phyloP scores from a whole-genome alignment of 768 basidiomycete genomes.

The Auriscalpium orientale region DNA sequence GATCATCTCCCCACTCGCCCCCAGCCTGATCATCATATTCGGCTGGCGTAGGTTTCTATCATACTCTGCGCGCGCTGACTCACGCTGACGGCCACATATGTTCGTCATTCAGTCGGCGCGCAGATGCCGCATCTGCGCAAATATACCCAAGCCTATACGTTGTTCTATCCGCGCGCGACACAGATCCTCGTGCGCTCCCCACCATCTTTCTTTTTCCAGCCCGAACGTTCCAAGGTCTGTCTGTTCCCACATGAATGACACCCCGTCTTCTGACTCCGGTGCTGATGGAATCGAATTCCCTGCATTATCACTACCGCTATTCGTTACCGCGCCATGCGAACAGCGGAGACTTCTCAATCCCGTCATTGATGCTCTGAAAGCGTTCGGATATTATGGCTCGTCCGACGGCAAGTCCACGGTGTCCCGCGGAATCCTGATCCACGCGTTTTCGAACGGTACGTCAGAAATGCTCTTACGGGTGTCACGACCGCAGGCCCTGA shows the following conservation, averaged over 20 bases:
- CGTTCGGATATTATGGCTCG: background rate
- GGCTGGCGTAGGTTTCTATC: slow-evolving; percentile 15
- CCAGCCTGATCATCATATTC: slow-evolving; percentile 12
- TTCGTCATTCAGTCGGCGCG: slow-evolving; percentile 8
- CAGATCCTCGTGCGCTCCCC: slow-evolving; percentile 7
- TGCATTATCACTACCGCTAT: background rate
- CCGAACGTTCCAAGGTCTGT: background rate
- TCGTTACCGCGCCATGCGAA: background rate
- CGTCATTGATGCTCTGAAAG: background rate
- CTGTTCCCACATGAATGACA: background rate
- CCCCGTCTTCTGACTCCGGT: background rate
- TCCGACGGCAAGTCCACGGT: background rate
- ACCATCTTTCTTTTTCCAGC: slow-evolving; percentile 5
- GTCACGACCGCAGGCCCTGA: background rate
- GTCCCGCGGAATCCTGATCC: slow-evolving; percentile 1
- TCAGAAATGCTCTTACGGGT: background rate
- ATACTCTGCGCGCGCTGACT: background rate
- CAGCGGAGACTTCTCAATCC: background rate
- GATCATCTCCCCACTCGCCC: too few relatives aligned
- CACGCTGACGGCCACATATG: background rate
- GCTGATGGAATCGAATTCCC: background rate
- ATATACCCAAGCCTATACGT: slow-evolving; percentile 10
- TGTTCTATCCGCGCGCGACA: slow-evolving; percentile 8
- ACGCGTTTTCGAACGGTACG: slow-evolving; percentile 13
- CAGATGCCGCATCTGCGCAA: slow-evolving; percentile 9